Evolutionary conservation across 495 filamentous ascomycete species (phyloP).

Genomic region (Penicillium desertorum): DNA sequence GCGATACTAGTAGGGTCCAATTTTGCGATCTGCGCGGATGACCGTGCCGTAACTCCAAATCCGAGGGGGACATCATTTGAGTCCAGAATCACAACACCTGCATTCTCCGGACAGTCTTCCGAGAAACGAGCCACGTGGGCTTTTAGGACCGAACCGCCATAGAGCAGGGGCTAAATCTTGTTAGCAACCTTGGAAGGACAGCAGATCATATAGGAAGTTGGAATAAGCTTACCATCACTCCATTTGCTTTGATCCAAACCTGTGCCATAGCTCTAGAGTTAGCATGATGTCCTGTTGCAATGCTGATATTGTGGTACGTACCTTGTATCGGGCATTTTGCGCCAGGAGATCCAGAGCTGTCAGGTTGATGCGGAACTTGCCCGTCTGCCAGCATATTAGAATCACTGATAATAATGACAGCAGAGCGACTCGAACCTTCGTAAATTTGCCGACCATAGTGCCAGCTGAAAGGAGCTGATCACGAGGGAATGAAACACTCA

Average conservation of each 20-base stretch:
- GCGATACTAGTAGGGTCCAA: constrained; percentile 88
- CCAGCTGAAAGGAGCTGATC: constrained; percentile 62
- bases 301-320: not conserved
- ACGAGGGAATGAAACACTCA: constrained; percentile 78
- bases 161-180: not conserved
- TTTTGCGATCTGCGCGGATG: constrained; percentile 74
- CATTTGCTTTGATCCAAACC: constrained; percentile 90
- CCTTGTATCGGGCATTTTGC: constrained; percentile 85
- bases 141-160: constrained; percentile 50
- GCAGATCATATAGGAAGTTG: not conserved
- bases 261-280: not conserved
- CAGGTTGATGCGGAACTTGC: constrained; percentile 62
- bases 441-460: constrained; percentile 50
- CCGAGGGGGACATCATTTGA: constrained; percentile 19
- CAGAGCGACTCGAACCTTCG: no score
- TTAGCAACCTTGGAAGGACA: constrained; percentile 1
- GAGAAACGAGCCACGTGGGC: constrained; percentile 87
- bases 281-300: not conserved
- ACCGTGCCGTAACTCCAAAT: constrained; percentile 81
- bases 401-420: not conserved
- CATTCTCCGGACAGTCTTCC: constrained; percentile 67
- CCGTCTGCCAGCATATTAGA: constrained; percentile 67
- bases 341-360: constrained; percentile 74
- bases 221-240: constrained; percentile 53
- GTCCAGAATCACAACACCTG: constrained; percentile 33